These are phyloP conservation scores for Coemansia sp. DNA, from an alignment of 192 early-diverging fungal species.

Conservation along the genomic window DNA sequence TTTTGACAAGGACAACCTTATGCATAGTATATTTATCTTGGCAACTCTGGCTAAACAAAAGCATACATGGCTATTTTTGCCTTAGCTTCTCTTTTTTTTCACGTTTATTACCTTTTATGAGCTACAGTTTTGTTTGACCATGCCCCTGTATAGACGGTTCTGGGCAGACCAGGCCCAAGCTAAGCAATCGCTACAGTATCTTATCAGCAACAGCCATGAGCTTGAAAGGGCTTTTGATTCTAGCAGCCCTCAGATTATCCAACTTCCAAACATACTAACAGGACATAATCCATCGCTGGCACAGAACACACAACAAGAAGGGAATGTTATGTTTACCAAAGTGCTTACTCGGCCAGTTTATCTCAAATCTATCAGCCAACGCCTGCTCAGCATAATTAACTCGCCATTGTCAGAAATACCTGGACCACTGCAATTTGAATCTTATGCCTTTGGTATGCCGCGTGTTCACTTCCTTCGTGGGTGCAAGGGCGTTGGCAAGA, in stretches of 20 bases:
- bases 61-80: too few species aligned
- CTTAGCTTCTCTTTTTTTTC: not conserved
- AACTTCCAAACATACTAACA: constrained; percentile 4
- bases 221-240: not conserved
- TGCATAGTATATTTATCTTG: too few species aligned
- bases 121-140: not conserved
- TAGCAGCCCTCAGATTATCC: not conserved
- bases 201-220: not conserved
- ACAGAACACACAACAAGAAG: not conserved
- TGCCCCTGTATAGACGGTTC: constrained; percentile 6
- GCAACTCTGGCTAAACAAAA: too few species aligned
- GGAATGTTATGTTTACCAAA: not conserved
- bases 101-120: not conserved
- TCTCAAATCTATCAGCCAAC: not conserved
- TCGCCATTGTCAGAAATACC: not conserved
- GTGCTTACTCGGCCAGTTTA: constrained; percentile 10
- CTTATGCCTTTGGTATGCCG: not conserved
- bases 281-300: not conserved
- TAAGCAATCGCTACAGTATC: not conserved
- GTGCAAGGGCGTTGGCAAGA: constrained; percentile 35
- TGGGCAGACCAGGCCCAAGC: not conserved
- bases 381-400: not conserved
- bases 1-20: not conserved
- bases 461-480: constrained; percentile 15
- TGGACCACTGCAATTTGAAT: not conserved